Evolutionary conservation across 257 asterid species (phyloP).

Genomic region (Solanum dulcamara): DNA sequence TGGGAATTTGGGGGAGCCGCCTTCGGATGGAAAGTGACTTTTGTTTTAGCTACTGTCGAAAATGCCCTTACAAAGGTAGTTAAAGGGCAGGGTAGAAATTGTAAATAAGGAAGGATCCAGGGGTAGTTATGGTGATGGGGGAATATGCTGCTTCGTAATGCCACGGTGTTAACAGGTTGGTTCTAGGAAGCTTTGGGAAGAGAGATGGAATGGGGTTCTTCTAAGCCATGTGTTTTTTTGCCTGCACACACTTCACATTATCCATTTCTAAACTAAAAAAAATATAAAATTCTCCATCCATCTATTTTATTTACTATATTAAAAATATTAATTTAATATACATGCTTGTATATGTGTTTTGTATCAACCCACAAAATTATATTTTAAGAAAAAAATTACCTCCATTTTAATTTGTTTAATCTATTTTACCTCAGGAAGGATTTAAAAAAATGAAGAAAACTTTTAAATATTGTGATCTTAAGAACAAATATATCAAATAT

Average conservation of each 20-base stretch:
- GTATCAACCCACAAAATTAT: no score
- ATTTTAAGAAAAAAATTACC: no score
- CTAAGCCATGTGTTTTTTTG: background rate
- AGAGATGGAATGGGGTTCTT: background rate
- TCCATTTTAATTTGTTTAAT: no score
- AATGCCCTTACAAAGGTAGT: conserved; percentile 13
- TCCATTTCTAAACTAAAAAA: background rate
- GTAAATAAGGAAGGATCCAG: background rate
- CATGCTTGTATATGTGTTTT: no score
- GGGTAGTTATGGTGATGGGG: background rate
- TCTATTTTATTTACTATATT: no score
- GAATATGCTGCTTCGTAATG: conserved; percentile 26
- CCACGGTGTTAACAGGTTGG: conserved; percentile 40
- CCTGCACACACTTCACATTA: background rate
- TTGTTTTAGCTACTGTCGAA: conserved; percentile 18
- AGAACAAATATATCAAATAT: no score
- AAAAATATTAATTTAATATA: no score
- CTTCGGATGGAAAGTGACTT: conserved; percentile 8
- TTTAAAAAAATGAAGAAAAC: no score
- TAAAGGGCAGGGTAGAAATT: background rate
- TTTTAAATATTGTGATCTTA: no score
- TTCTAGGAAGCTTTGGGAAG: background rate
- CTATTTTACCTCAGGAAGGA: no score
- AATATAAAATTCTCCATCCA: no score
- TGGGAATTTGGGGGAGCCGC: conserved; percentile 36